phyloP scores from a whole-genome alignment of 2,329 filamentous ascomycete species.

The Tolypocladium endophyticum region DNA sequence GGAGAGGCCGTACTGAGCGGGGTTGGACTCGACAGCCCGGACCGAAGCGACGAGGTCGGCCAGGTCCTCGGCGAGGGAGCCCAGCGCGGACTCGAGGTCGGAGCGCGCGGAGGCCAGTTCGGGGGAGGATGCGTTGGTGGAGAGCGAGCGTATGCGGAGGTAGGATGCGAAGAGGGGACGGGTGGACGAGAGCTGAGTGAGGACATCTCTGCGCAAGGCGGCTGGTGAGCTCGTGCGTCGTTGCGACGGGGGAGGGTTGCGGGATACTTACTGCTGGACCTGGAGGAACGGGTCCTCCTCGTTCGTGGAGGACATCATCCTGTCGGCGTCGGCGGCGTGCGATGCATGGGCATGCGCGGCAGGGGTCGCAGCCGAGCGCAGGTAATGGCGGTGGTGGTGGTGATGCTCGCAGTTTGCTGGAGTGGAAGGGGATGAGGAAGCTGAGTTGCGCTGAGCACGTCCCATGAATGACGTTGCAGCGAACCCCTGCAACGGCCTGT shows the following conservation, averaged over 20 bases:
- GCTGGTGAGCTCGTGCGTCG: neutral
- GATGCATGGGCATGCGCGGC: conserved; percentile 9
- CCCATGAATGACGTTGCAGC: neutral
- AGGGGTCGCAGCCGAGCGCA: neutral
- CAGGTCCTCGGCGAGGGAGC: conserved; percentile 69
- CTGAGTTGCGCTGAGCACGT: neutral
- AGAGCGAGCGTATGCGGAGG: conserved; percentile 84
- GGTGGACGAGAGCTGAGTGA: conserved; percentile 67
- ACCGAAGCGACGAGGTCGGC: conserved; percentile 82
- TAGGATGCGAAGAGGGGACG: conserved; percentile 89
- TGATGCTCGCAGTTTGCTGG: neutral
- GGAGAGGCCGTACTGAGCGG: conserved; percentile 77
- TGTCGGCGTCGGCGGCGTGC: conserved; percentile 13
- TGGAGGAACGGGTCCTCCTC: conserved; percentile 64
- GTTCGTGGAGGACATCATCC: conserved; percentile 58
- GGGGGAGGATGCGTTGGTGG: conserved; percentile 59
- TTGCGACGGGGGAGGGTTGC: conserved; percentile 1
- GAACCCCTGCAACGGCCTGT: neutral
- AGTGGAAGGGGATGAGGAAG: neutral
- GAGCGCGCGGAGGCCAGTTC: conserved; percentile 72
- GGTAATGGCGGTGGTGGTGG: neutral
- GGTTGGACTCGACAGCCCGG: conserved; percentile 75
- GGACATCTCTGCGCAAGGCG: conserved; percentile 60
- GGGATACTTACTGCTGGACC: conserved; percentile 50
- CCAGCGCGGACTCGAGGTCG: conserved; percentile 57